Evolutionary conservation across 1,139 yeast genomes (phyloP).

Genomic region (Candida tunisiensis): DNA sequence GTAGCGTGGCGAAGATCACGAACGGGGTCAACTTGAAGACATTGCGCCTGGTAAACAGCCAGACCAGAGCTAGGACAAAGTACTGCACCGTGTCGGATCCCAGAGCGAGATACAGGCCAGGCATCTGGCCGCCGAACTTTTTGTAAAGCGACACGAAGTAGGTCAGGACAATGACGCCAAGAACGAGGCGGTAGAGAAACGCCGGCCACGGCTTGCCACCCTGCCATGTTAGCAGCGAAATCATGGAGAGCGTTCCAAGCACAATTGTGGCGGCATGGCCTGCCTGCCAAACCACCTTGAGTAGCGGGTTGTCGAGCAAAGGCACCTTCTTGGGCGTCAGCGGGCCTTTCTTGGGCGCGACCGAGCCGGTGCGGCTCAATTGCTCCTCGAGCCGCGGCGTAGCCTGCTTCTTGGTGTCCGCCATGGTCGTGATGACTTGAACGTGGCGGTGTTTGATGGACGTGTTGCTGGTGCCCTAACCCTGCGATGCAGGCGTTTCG

Average conservation of each 20-base stretch:
- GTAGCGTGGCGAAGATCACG: conserved; percentile 47
- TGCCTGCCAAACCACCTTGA: conserved; percentile 5
- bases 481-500: too few species aligned
- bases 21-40: conserved; percentile 47
- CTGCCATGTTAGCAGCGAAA: conserved; percentile 8
- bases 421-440: too few species aligned
- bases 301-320: too few species aligned
- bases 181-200: conserved; percentile 40
- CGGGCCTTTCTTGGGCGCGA: too few species aligned
- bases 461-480: too few species aligned
- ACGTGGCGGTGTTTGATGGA: too few species aligned
- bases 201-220: conserved; percentile 12
- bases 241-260: conserved; percentile 6
- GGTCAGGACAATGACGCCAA: conserved; percentile 49
- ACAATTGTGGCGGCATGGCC: conserved; percentile 9
- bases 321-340: too few species aligned
- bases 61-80: conserved; percentile 31
- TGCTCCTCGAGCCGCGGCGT: too few species aligned
- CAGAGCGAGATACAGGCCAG: conserved; percentile 19
- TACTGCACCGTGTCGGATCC: conserved; percentile 56
- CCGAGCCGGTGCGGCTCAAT: too few species aligned
- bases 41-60: conserved; percentile 35
- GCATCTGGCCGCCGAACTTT: conserved; percentile 16
- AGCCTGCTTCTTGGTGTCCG: too few species aligned
- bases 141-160: conserved; percentile 62